Base-by-base conservation (phyloP, 1,139 yeast genomes). In the Taiozyma sp. region DNA sequence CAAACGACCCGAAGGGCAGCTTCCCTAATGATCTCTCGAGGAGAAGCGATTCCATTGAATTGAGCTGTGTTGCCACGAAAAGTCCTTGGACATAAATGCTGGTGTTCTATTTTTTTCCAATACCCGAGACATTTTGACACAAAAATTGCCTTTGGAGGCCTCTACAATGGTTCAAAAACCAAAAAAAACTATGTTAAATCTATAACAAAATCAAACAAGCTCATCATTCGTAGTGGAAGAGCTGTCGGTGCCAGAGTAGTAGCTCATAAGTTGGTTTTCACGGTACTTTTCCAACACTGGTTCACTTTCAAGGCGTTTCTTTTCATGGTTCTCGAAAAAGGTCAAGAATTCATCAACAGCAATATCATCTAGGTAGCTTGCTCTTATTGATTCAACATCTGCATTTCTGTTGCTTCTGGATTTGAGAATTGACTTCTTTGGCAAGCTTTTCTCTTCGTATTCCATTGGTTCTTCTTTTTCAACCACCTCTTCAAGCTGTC, bases 281-380 rank as follows among this genome's bases (percentile, higher is more conserved):
- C 74, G 58, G n/a, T 56, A 55, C 13, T 53, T 57, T 4, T 60
- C 64, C 44, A 68, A 57, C 28, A 51, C 54, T 4, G 65, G 65
- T 32, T 63, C 70, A 10, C 58, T 53, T 19, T 62, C 66, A 52
- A 60, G 48, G 28, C 72, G 57, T 44, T 59, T 54, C 40, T 58
- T 57, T 46, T 70, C 73, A 45, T 61, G 64, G 3, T 54, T 52
- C 32, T 69, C 71, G 49, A 70, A 68, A 30, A 59, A 57, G 14
- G 55, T 55, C 43, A 70, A 43, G 45, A 70, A 70, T 22, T 68
- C 69, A 6, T 61, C 64, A 43, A 70, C 52, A 8, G 56, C 65
- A 16, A 70, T 64, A 12, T 56, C 57, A 50, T 70, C 74, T 46
- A 68, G 63, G 30, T 56, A 57, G 14, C 49, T 52, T 0, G 70